Conservation (phyloP, 441 rosid genomes). For the Corymbia calophylla region DNA sequence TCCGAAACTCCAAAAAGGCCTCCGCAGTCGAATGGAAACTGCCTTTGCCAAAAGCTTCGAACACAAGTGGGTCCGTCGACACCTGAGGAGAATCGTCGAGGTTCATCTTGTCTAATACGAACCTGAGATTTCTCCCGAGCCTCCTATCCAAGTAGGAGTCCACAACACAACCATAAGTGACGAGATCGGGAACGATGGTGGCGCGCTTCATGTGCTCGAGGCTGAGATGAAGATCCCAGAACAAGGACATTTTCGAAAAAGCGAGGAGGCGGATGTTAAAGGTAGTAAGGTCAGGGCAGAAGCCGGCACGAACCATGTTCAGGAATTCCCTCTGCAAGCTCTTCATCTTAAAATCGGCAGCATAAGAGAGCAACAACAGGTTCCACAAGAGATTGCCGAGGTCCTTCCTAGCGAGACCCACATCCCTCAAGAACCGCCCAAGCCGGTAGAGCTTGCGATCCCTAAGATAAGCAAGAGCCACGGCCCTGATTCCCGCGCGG, state of each 20-base stretch:
- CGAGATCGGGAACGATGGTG: slow-evolving; percentile 57
- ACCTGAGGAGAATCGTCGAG: slow-evolving; percentile 38
- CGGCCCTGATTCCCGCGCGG: slow-evolving; percentile 48
- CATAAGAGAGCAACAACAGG: slow-evolving; percentile 55
- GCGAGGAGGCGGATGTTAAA: slow-evolving; percentile 65
- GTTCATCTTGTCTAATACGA: slow-evolving; percentile 44
- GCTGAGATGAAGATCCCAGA: slow-evolving; percentile 85
- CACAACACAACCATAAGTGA: slow-evolving; percentile 63
- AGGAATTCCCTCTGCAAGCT: slow-evolving; percentile 71
- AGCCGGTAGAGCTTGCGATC: slow-evolving; percentile 40
- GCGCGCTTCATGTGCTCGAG: slow-evolving; percentile 68
- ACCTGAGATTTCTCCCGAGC: slow-evolving; percentile 53
- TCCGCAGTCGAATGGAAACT: slow-evolving; percentile 68
- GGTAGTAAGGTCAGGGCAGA: slow-evolving; percentile 58
- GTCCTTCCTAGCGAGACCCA: slow-evolving; percentile 55
- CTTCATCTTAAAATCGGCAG: slow-evolving; percentile 79
- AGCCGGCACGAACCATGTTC: slow-evolving; percentile 50
- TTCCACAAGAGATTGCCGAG: slow-evolving; percentile 71
- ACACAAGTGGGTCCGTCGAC: slow-evolving; percentile 46
- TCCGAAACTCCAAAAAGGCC: slow-evolving; percentile 57
- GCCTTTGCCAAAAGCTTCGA: slow-evolving; percentile 74
- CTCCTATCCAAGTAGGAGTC: slow-evolving; percentile 71
- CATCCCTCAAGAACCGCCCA: slow-evolving; percentile 51
- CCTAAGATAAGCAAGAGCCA: slow-evolving; percentile 45
- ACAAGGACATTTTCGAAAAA: slow-evolving; percentile 64